Evolutionary conservation across 345 rosid genomes (phyloP), one percentile per base, ranked within the genome.

Genomic region (Lagerstroemia speciosa): DNA sequence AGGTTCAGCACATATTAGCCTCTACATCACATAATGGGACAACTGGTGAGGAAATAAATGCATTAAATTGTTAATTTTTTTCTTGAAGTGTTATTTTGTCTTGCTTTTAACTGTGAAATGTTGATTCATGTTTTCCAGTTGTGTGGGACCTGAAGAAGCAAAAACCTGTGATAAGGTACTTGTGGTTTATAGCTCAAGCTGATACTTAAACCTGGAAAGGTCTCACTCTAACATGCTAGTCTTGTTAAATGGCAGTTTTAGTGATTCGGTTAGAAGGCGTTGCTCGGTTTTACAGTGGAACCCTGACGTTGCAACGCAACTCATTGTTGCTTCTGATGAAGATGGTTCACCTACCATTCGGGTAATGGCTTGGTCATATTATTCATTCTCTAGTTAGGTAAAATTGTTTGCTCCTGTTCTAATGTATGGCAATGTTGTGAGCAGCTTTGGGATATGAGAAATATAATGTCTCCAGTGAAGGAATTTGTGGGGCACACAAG

Each of bases 361-460:
- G 89, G 99, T 94, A 86, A 78, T 67, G 67, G 40, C 62, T 62
- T 76, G 66, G 66, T 27, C 26, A 9, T n/a, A 15, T 24, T 27
- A 24, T 20, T 33, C 61, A 19, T 30, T 38, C 27, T 61, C 53
- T 69, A 67, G 43, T 40, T 31, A 34, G 67, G 38, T 31, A 41
- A 27, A 19, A 68, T 24, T 36, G 32, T 34, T 45, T 37, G 27
- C 68, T 63, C 34, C 53, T 64, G 66, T 64, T 64, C 61, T 68
- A 64, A 50, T 83, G n/a, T 73, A 38, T 30, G 22, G 6, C 15
- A 3, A 36, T 65, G 27, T 79, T 65, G 72, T 52, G 50, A 65
- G 55, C 91, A 92, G 99, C 97, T 95, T 76, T 92, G 99, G 99
- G 99, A 95, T 74, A 90, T 95, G 98, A 81, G 99, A 69, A 92